A percentile compares a stretch with the other conserved stretches of the same genome.
These are phyloP conservation scores for Epithele typhae DNA, from an alignment of 768 basidiomycete species.

Conservation along the genomic window DNA sequence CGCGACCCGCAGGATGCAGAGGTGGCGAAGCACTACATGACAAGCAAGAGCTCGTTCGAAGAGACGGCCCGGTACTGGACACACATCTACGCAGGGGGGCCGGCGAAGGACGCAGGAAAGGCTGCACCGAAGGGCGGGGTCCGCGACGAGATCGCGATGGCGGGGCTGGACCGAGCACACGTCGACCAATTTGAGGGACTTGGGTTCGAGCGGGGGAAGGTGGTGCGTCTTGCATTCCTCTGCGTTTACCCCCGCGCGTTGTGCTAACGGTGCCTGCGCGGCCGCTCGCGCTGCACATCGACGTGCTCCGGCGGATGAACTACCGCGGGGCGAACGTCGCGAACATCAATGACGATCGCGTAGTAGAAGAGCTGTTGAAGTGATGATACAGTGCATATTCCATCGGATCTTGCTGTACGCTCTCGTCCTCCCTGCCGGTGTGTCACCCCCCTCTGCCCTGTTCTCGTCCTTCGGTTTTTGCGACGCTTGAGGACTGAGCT, in stretches of 20 bases:
- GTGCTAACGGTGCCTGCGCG: no score
- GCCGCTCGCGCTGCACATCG: conserved; percentile 50
- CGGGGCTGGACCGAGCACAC: conserved; percentile 78
- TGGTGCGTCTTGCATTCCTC: conserved; percentile 53
- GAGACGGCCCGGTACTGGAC: conserved; percentile 95
- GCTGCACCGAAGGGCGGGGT: conserved; percentile 19
- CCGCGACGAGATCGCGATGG: conserved; percentile 53
- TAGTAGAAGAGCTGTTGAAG: conserved; percentile 84
- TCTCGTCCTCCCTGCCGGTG: no score
- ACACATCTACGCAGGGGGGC: conserved; percentile 82
- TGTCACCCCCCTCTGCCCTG: no score
- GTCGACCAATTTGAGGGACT: conserved; percentile 81
- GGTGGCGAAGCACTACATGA: conserved; percentile 95
- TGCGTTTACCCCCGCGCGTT: neutral
- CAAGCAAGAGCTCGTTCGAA: conserved; percentile 82
- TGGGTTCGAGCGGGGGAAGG: conserved; percentile 80
- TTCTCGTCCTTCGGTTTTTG: no score
- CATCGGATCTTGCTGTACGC: no score
- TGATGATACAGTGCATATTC: conserved; percentile 19
- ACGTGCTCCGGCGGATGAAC: conserved; percentile 82
- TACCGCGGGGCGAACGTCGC: conserved; percentile 81
- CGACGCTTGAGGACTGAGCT: no score
- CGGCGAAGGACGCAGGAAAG: conserved; percentile 34
- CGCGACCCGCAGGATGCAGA: conserved; percentile 98
- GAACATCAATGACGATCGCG: conserved; percentile 75